phyloP scores from a whole-genome alignment of 176 grass and related monocot species.

The Carex myosuroides region DNA sequence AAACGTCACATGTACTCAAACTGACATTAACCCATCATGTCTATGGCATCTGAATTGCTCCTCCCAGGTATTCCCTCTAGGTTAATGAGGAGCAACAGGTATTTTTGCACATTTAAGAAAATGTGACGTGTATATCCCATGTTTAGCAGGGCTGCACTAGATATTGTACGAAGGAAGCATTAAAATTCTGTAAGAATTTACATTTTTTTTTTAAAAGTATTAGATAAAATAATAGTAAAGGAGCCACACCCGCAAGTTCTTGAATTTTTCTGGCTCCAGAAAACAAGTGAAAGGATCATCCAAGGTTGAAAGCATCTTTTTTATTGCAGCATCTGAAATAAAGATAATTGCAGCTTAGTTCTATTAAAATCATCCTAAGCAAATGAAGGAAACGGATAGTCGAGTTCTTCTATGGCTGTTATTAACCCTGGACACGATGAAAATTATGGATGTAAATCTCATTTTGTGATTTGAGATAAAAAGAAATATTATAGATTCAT shows the following conservation, averaged over 20 bases:
- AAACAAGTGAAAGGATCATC: constrained; percentile 95
- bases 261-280: constrained; percentile 95
- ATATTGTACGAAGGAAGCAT: background rate
- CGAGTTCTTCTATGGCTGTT: background rate
- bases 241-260: constrained; percentile 77
- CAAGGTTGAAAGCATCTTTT: constrained; percentile 84
- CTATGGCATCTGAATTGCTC: background rate
- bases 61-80: background rate
- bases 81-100: background rate
- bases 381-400: background rate
- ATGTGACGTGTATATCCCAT: background rate
- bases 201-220: too few species aligned
- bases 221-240: constrained; percentile 5
- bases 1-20: background rate
- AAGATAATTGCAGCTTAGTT: background rate
- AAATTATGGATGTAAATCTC: background rate
- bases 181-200: background rate
- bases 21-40: background rate
- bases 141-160: background rate
- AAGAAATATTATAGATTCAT: background rate
- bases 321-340: constrained; percentile 84
- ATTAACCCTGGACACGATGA: background rate
- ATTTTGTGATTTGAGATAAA: background rate
- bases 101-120: background rate
- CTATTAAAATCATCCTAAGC: background rate